Conservation (phyloP, 192 early-diverging fungal species). For the Gorgonomyces haynaldii region DNA sequence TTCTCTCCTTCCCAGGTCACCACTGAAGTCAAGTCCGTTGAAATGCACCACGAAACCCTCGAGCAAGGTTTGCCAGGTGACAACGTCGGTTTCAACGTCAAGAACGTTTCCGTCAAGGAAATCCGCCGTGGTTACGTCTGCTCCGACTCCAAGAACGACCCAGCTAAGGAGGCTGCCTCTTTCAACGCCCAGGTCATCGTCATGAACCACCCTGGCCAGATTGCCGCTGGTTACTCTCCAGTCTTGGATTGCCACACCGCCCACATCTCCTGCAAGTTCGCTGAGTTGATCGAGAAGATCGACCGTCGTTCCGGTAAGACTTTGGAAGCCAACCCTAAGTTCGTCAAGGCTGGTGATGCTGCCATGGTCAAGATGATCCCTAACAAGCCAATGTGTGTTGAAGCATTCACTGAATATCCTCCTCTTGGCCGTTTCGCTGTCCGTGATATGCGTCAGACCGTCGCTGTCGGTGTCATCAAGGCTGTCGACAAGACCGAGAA, state of each 20-base stretch:
- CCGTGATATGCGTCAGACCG: constrained; percentile 96
- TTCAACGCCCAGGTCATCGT: constrained; percentile 94
- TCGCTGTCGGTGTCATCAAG: constrained; percentile 97
- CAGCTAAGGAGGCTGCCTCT: constrained; percentile 79
- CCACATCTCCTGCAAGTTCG: constrained; percentile 94
- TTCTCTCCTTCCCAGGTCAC: constrained; percentile 36
- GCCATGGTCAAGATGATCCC: constrained; percentile 93
- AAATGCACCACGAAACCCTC: constrained; percentile 96
- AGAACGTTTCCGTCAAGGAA: constrained; percentile 95
- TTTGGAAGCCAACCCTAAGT: constrained; percentile 87
- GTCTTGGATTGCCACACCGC: constrained; percentile 94
- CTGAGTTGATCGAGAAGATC: constrained; percentile 85
- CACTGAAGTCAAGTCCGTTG: constrained; percentile 92
- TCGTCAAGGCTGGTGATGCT: constrained; percentile 89
- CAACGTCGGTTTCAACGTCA: constrained; percentile 99
- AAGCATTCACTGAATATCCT: constrained; percentile 84
- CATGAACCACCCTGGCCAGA: constrained; percentile 94
- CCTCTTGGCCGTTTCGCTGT: constrained; percentile 94
- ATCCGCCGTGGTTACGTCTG: constrained; percentile 93
- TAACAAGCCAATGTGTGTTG: constrained; percentile 93
- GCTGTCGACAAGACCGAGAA: constrained; percentile 74
- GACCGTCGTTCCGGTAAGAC: constrained; percentile 92
- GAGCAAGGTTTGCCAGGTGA: constrained; percentile 82
- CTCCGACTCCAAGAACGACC: constrained; percentile 95
- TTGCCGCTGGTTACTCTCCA: constrained; percentile 86